Conservation (phyloP, 805 yeast species). For the Yarrowia osloensis region DNA sequence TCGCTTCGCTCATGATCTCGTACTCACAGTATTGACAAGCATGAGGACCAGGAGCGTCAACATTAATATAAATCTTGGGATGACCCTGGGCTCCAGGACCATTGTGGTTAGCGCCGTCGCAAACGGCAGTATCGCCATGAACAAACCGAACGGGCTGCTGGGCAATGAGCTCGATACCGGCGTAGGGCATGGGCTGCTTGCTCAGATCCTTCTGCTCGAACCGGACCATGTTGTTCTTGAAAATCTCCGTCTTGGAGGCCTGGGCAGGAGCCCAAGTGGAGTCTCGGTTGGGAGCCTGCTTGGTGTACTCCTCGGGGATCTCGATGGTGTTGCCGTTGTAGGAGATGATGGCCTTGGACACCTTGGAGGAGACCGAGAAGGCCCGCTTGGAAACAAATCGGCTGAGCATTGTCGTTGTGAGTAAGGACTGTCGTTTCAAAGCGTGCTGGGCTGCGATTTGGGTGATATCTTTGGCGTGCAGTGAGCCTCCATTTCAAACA, state of each 20-base stretch:
- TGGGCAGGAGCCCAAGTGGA: conserved; percentile 74
- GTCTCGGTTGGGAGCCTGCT: conserved; percentile 77
- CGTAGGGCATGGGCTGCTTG: conserved; percentile 74
- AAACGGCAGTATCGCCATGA: conserved; percentile 67
- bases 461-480: neutral
- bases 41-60: conserved; percentile 71
- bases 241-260: conserved; percentile 53
- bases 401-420: conserved; percentile 18
- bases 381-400: conserved; percentile 24
- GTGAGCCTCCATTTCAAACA: neutral
- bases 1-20: neutral
- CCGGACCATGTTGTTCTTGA: conserved; percentile 58
- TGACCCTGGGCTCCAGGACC: conserved; percentile 67
- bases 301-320: conserved; percentile 32
- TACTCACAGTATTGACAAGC: conserved; percentile 72
- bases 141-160: conserved; percentile 69
- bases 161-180: conserved; percentile 82
- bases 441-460: neutral
- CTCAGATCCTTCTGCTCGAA: conserved; percentile 70
- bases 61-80: conserved; percentile 77
- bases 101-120: conserved; percentile 57
- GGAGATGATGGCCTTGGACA: conserved; percentile 20
- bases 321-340: conserved; percentile 25
- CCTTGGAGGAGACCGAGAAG: conserved; percentile 27
- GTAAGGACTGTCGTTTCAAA: neutral